phyloP scores from a whole-genome alignment of 768 basidiomycete species.

The Tulasnella sp. region DNA sequence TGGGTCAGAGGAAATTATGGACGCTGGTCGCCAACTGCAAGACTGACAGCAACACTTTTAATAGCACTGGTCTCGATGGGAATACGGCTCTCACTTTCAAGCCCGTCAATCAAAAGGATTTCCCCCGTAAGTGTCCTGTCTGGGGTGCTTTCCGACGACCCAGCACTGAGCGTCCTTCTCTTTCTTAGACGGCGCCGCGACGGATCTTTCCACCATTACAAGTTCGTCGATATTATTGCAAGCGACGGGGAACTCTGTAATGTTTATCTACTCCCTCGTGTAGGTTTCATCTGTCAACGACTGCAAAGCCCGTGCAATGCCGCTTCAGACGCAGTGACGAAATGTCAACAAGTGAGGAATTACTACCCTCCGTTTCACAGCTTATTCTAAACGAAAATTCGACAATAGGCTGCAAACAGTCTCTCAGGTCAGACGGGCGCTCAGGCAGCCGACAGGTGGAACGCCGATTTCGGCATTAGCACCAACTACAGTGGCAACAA shows the following conservation, averaged over 20 bases:
- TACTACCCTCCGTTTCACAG: not conserved
- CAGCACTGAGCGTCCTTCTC: not conserved
- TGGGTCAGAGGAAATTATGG: not conserved
- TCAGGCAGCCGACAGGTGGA: slow-evolving; percentile 10
- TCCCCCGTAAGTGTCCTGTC: slow-evolving; percentile 1
- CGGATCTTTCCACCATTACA: not conserved
- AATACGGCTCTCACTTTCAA: slow-evolving; percentile 6
- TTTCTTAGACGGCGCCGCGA: slow-evolving; percentile 9
- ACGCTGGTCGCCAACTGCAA: not conserved
- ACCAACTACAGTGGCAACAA: not conserved
- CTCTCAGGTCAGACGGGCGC: not conserved
- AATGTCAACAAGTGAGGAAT: not conserved
- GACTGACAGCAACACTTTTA: not conserved
- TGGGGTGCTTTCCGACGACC: not conserved
- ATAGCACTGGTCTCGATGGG: slow-evolving; percentile 17
- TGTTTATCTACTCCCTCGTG: not conserved
- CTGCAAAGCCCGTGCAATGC: slow-evolving; percentile 11
- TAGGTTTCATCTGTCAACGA: slow-evolving; percentile 15
- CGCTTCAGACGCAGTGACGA: not conserved
- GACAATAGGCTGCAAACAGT: not conserved
- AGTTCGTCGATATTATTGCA: not conserved
- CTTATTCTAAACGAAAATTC: not conserved
- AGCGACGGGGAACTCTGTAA: not conserved
- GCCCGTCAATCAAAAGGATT: slow-evolving; percentile 16
- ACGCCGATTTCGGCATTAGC: not conserved